Evolutionary conservation across 352 stramenopile species (phyloP).

Genomic region (Phytophthora syringae): DNA sequence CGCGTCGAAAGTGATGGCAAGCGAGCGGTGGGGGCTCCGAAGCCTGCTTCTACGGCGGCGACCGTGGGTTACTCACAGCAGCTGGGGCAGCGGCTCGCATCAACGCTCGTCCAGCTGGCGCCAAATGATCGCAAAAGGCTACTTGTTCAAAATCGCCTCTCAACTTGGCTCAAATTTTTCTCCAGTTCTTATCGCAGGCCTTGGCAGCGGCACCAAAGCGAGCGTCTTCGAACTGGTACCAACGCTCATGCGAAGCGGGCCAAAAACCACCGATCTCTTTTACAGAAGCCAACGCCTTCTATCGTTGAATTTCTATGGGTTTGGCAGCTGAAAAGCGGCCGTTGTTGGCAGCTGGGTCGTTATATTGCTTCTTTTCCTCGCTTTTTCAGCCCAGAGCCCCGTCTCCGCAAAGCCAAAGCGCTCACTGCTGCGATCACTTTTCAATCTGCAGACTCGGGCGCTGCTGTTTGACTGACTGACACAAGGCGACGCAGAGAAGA

Average conservation of each 20-base stretch:
- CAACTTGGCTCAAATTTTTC: constrained; percentile 7
- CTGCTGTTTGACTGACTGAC: constrained; percentile 12
- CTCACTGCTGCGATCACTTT: constrained; percentile 26
- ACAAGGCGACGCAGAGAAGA: constrained; percentile 24
- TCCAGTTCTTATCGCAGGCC: constrained; percentile 16
- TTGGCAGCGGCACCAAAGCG: not conserved
- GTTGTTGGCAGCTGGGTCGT: constrained; percentile 38
- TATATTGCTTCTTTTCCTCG: constrained; percentile 40
- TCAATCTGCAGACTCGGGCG: constrained; percentile 19
- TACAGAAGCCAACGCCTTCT: constrained; percentile 17
- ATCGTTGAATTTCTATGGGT: constrained; percentile 26
- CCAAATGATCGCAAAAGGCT: constrained; percentile 17
- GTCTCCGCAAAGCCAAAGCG: constrained; percentile 22
- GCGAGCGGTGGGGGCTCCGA: too few species aligned
- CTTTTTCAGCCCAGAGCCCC: constrained; percentile 37
- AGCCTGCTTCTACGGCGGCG: constrained; percentile 20
- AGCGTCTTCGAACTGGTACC: constrained; percentile 20
- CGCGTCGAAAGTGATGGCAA: not conserved
- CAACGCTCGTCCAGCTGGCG: constrained; percentile 27
- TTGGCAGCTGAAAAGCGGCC: constrained; percentile 14
- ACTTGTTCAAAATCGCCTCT: not conserved
- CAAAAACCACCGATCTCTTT: not conserved
- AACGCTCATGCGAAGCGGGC: constrained; percentile 12
- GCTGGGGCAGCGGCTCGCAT: too few species aligned
- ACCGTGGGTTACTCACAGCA: constrained; percentile 40